Percentiles rank a stretch among this genome's conserved stretches.
These are phyloP conservation scores for Grosmannia huntii DNA, from an alignment of 2,329 filamentous ascomycete species.

Conservation along the genomic window DNA sequence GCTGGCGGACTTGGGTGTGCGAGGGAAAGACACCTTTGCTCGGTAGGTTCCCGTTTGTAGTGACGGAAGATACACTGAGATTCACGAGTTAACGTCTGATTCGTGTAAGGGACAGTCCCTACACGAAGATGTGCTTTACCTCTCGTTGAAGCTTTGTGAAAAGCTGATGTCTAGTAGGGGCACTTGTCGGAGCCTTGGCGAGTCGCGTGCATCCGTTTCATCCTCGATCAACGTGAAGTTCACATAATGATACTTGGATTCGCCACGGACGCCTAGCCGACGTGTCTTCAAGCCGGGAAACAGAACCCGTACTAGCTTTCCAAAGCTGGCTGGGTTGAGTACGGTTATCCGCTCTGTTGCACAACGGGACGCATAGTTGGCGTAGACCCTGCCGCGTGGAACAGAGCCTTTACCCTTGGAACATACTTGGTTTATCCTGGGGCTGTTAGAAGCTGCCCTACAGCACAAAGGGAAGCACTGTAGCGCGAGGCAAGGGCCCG, in stretches of 20 bases:
- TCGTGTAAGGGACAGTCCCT: not conserved
- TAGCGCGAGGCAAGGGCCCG: not conserved
- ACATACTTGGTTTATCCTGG: constrained; percentile 62
- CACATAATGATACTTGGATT: constrained; percentile 96
- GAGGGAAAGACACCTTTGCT: constrained; percentile 5
- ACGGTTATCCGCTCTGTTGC: constrained; percentile 89
- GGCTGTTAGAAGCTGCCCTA: not conserved
- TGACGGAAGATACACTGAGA: not conserved
- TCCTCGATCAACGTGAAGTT: constrained; percentile 51
- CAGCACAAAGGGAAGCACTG: not conserved
- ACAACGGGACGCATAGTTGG: constrained; percentile 86
- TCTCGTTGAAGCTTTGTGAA: constrained; percentile 30
- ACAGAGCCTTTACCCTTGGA: constrained; percentile 71
- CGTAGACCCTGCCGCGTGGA: constrained; percentile 84
- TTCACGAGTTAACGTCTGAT: not conserved
- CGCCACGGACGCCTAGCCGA: constrained; percentile 80
- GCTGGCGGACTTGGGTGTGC: not conserved
- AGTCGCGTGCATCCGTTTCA: constrained; percentile 32
- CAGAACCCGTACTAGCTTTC: constrained; percentile 89
- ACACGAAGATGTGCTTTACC: constrained; percentile 24
- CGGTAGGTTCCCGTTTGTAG: not conserved
- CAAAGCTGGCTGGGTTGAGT: constrained; percentile 92
- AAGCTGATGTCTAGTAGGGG: constrained; percentile 38
- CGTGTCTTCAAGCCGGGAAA: constrained; percentile 92
- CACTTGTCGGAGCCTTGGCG: constrained; percentile 31